Percentiles rank a stretch among this genome's conserved stretches.
phyloP scores from a whole-genome alignment of 1,284 basidiomycete species.

The Porogramme epimiltina region DNA sequence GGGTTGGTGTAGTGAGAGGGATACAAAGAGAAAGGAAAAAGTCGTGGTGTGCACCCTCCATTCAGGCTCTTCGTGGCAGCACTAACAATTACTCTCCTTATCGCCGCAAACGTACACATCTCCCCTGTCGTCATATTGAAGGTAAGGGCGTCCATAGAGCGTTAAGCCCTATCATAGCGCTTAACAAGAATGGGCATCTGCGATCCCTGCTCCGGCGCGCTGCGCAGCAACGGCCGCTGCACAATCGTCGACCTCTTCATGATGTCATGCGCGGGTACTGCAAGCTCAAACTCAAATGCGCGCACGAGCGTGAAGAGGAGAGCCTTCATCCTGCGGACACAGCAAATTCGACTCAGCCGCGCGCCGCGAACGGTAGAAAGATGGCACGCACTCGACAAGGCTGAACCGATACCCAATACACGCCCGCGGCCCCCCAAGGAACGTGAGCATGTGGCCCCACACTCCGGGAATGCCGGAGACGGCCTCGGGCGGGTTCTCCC shows the following conservation, averaged over 20 bases:
- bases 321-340: slow-evolving; percentile 45
- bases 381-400: slow-evolving; percentile 55
- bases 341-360: too few relatives aligned
- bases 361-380: neutral
- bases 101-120: too few relatives aligned
- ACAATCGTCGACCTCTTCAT: slow-evolving; percentile 5
- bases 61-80: too few relatives aligned
- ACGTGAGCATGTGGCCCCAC: slow-evolving; percentile 59
- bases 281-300: slow-evolving; percentile 57
- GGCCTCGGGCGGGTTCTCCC: slow-evolving; percentile 49
- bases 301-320: slow-evolving; percentile 60
- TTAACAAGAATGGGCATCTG: slow-evolving; percentile 27
- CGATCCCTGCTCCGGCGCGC: slow-evolving; percentile 14
- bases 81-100: too few relatives aligned
- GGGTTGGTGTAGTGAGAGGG: too few relatives aligned
- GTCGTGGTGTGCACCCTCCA: too few relatives aligned
- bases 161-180: slow-evolving; percentile 12
- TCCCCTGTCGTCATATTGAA: too few relatives aligned
- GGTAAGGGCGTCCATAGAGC: too few relatives aligned
- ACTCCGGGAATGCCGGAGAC: slow-evolving; percentile 55
- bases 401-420: slow-evolving; percentile 76
- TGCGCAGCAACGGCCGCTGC: slow-evolving; percentile 21
- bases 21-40: too few relatives aligned
- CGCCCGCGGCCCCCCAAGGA: slow-evolving; percentile 59
- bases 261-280: slow-evolving; percentile 38